Percentiles rank a stretch among this genome's conserved stretches.
Conservation (phyloP, 2,329 filamentous ascomycete genomes). For the Phialocephala sp. region DNA sequence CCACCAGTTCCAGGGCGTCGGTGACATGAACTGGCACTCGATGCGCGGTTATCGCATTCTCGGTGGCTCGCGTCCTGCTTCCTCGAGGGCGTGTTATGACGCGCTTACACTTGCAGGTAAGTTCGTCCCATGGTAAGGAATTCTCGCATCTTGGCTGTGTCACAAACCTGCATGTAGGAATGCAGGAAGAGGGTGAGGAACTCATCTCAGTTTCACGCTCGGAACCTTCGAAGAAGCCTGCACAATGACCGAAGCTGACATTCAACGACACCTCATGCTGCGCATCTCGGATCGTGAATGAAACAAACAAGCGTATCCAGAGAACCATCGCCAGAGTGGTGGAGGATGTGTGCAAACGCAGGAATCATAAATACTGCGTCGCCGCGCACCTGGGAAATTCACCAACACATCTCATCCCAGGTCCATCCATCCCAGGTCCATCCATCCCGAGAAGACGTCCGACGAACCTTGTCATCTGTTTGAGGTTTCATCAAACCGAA, state of each 20-base stretch:
- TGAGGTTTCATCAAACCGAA: constrained; percentile 4
- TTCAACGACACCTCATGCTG: too few species aligned
- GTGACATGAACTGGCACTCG: neutral
- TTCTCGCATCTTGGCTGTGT: too few species aligned
- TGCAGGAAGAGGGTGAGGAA: too few species aligned
- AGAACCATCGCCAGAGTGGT: neutral
- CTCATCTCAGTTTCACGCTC: too few species aligned
- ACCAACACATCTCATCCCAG: neutral
- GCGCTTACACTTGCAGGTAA: too few species aligned
- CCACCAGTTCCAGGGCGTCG: neutral
- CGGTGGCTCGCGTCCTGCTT: neutral
- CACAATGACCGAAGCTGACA: too few species aligned
- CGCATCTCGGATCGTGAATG: neutral
- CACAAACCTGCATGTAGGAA: too few species aligned
- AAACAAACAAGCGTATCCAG: neutral
- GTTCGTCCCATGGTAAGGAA: too few species aligned
- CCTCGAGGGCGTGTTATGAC: too few species aligned
- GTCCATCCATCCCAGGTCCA: neutral
- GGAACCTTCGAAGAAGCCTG: too few species aligned
- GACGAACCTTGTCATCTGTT: neutral
- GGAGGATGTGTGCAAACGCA: neutral
- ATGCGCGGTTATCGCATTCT: neutral
- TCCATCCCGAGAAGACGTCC: neutral
- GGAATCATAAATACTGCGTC: neutral
- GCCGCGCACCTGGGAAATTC: neutral